A percentile compares a stretch with the other conserved stretches of the same genome.
phyloP scores from a whole-genome alignment of 352 stramenopile genomes.

The Pythium rishiriense region DNA sequence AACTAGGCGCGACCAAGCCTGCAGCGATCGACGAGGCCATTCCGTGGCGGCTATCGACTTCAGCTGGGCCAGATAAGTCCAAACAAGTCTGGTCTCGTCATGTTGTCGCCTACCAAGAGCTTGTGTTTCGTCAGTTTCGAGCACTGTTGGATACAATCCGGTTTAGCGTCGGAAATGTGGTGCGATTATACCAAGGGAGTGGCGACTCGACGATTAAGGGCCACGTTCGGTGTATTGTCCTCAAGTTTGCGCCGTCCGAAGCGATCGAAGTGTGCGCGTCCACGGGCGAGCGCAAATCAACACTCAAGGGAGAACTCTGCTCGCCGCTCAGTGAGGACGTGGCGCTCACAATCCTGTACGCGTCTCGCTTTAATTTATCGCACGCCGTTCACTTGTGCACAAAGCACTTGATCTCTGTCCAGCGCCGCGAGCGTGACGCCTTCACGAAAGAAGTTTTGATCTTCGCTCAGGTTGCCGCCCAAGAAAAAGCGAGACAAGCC shows the following conservation, averaged over 20 bases:
- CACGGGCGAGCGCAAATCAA: constrained; percentile 44
- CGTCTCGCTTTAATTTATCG: constrained; percentile 72
- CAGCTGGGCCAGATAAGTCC: constrained; percentile 12
- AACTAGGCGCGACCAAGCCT: constrained; percentile 31
- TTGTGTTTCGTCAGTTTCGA: constrained; percentile 56
- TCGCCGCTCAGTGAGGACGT: constrained; percentile 72
- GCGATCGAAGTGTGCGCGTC: constrained; percentile 59
- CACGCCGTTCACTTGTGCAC: constrained; percentile 55
- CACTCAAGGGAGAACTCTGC: constrained; percentile 60
- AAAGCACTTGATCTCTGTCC: constrained; percentile 42
- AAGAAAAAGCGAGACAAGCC: constrained; percentile 18
- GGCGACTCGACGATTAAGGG: constrained; percentile 32
- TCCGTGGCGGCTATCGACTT: constrained; percentile 19
- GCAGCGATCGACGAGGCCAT: constrained; percentile 3
- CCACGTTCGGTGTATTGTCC: constrained; percentile 65
- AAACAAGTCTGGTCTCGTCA: constrained; percentile 72
- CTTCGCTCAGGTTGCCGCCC: constrained; percentile 37
- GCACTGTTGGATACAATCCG: constrained; percentile 53
- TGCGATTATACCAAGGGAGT: constrained; percentile 53
- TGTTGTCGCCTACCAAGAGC: constrained; percentile 42
- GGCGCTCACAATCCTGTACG: constrained; percentile 66
- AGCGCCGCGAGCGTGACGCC: constrained; percentile 56
- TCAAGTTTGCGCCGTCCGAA: constrained; percentile 45
- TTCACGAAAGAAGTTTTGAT: constrained; percentile 64
- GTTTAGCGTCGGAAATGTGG: constrained; percentile 68